Evolutionary conservation across 2,329 filamentous ascomycete species (phyloP), one percentile per base, ranked within the genome.

Genomic region (Sclerotinia sclerotiorum): DNA sequence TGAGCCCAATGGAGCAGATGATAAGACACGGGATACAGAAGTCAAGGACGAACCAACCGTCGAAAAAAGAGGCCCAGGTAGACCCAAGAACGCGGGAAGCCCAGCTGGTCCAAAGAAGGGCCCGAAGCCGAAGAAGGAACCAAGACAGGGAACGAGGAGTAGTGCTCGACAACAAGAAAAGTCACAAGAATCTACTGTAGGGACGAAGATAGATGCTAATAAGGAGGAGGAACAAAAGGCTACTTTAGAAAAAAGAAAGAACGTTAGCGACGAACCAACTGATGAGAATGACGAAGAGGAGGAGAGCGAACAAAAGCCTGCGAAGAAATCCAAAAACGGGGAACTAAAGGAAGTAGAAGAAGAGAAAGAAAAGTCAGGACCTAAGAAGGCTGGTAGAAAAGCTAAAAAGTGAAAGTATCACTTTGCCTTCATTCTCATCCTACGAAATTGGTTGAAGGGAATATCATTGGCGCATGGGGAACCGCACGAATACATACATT

Each of bases 61-160:
- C 24, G 24, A 32, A 44, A 44, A 62, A 46, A 61, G 52, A 39
- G 66, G 48, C 35, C 57, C 57, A 24, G 15, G 69, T 62, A n/a
- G 67, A 61, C 21, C 55, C 56, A 61, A 46, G 17, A 42, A 42
- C 11, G 39, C 39, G 32, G 65, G 62, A 67, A 8, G 39, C 29
- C 10, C 32, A 10, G 19, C 52, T 24, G 27, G 2, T 1, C 19
- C 24, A 8, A 65, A 66, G 62, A 57, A 67, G 39, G 13, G 44
- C 4, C 27, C 6, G 24, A 71, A 71, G 32, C 42, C 46, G 24
- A 69, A 69, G 67, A 72, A 70, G 35, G 72, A 70, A 42, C 69
- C 68, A 46, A 69, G 49, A 42, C 63, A 61, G 68, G 73, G 71
- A 42, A 69, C 70, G 68, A 69, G 70, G 61, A 74, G 44, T 42